Conservation (phyloP, 495 filamentous ascomycete genomes). For the Aspergillus conjunctus region DNA sequence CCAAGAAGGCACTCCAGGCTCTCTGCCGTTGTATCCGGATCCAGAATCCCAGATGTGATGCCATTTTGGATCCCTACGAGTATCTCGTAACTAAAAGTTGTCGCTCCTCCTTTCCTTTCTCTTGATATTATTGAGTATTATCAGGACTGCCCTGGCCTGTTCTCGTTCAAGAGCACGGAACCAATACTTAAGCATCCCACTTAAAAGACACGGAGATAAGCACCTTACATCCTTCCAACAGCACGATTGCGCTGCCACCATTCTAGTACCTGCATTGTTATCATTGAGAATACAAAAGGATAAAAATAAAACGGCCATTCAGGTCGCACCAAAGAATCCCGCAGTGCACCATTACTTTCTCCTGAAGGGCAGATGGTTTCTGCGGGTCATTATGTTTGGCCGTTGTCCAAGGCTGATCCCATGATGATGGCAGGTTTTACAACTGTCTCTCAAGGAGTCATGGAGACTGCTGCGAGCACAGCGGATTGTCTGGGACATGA, state of each 20-base stretch:
- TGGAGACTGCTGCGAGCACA: no score
- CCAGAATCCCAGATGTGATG: not conserved
- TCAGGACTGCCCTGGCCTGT: not conserved
- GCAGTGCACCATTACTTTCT: no score
- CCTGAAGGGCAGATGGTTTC: no score
- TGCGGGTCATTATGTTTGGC: no score
- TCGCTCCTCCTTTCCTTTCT: not conserved
- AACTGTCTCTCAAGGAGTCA: no score
- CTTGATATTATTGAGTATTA: not conserved
- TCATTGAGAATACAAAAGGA: not conserved
- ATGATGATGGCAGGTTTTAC: no score
- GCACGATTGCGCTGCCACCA: not conserved
- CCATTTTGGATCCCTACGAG: no score
- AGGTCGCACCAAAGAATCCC: no score
- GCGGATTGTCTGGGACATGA: no score
- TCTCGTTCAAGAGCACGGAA: not conserved
- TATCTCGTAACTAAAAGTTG: not conserved
- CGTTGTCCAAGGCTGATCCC: no score
- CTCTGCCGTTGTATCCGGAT: conserved; percentile 3
- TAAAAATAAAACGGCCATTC: not conserved
- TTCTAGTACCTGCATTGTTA: not conserved
- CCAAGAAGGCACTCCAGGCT: not conserved
- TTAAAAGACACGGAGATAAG: conserved; percentile 5
- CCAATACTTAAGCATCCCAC: conserved; percentile 7
- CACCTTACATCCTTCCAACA: conserved; percentile 20